Conservation (phyloP, 139 green algal species). For the Chlamydomonas urium region DNA sequence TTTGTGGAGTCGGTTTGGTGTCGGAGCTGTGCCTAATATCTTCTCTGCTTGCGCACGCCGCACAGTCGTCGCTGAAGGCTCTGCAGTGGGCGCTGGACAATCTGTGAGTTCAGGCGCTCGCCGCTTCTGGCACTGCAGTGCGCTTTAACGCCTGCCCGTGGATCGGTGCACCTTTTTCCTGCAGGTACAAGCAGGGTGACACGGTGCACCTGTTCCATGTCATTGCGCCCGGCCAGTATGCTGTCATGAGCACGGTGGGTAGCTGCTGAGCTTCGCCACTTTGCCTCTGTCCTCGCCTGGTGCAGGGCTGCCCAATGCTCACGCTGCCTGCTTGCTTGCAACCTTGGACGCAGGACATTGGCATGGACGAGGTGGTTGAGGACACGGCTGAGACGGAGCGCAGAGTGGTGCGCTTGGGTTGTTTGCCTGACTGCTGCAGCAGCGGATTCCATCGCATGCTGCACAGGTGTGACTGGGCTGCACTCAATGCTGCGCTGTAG, state of each 20-base stretch:
- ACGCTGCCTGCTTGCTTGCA: too few species aligned
- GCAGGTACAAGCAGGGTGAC: conserved; percentile 2
- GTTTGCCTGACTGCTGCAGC: too few species aligned
- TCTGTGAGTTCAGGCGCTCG: neutral
- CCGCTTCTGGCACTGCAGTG: neutral
- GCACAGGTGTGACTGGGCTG: too few species aligned
- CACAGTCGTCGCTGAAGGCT: neutral
- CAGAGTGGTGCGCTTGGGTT: neutral
- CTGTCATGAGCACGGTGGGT: neutral
- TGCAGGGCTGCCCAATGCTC: too few species aligned
- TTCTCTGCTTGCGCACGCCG: too few species aligned
- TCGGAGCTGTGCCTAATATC: too few species aligned
- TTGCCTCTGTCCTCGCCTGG: too few species aligned
- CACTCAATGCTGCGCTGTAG: too few species aligned
- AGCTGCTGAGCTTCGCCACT: too few species aligned
- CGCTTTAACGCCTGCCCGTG: neutral
- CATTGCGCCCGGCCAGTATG: neutral
- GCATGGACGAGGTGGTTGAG: neutral
- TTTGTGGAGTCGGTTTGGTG: too few species aligned
- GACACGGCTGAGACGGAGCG: neutral
- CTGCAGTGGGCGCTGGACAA: conserved; percentile 4
- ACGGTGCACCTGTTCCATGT: conserved; percentile 3
- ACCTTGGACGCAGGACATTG: conserved; percentile 3
- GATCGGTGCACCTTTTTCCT: neutral
- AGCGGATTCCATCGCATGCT: too few species aligned